These are phyloP conservation scores for Leersia perrieri DNA, from an alignment of 176 grass and related monocot species.

Conservation along the genomic window DNA sequence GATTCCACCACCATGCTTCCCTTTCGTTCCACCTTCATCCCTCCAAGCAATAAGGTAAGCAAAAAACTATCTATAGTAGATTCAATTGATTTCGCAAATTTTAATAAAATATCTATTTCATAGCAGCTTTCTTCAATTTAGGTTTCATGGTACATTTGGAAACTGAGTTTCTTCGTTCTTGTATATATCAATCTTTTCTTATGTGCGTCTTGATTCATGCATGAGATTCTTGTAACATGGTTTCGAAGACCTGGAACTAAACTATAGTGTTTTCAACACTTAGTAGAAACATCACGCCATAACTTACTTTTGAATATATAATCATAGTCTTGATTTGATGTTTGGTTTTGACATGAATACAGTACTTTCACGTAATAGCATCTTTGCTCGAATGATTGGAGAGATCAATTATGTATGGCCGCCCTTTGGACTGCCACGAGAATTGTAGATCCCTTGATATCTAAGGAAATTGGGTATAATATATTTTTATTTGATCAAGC, in stretches of 20 bases:
- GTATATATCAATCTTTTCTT: background rate
- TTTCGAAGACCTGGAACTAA: background rate
- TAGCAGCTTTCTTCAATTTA: background rate
- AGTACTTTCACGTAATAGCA: no score
- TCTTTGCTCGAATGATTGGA: background rate
- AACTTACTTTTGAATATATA: background rate
- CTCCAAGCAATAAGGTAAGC: background rate
- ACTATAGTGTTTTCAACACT: background rate
- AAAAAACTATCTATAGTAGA: no score
- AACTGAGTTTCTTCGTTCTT: background rate
- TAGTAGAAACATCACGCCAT: background rate
- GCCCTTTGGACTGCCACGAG: background rate
- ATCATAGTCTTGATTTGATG: background rate
- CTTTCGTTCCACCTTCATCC: background rate
- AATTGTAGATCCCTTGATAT: background rate
- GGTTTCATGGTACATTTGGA: background rate
- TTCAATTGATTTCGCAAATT: background rate
- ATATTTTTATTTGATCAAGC: background rate
- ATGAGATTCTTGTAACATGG: background rate
- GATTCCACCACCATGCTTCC: background rate
- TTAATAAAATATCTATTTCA: background rate
- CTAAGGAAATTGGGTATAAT: background rate
- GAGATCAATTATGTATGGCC: background rate
- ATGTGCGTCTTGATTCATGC: background rate
- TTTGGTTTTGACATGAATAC: no score